A percentile compares a stretch with the other conserved stretches of the same genome.
Evolutionary conservation across 1,284 basidiomycete species (phyloP).

Genomic region (Cutaneotrichosporon arboriforme): DNA sequence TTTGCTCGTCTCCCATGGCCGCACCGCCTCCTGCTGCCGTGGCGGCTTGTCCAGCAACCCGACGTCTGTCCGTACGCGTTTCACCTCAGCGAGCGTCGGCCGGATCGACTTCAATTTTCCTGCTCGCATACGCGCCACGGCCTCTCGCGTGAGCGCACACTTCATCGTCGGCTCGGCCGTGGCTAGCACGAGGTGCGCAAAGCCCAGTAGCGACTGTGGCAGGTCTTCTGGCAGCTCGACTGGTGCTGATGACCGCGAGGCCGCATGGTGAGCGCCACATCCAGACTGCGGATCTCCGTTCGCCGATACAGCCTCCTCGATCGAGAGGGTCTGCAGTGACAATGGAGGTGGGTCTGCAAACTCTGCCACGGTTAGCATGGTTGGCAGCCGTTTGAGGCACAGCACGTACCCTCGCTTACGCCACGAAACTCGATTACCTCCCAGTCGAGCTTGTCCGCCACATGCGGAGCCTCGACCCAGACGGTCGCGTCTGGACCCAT

Average conservation of each 20-base stretch:
- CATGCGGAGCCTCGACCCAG: conserved; percentile 61
- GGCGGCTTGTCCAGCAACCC: conserved; percentile 61
- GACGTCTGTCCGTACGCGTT: conserved; percentile 23
- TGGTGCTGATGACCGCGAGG: conserved; percentile 1
- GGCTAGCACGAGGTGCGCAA: conserved; percentile 45
- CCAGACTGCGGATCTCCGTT: conserved; percentile 1
- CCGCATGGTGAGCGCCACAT: conserved; percentile 9
- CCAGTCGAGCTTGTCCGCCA: conserved; percentile 52
- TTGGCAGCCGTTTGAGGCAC: no score
- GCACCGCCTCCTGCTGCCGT: conserved; percentile 61
- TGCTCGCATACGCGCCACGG: conserved; percentile 31
- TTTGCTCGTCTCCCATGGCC: conserved; percentile 52
- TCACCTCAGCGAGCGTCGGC: conserved; percentile 31
- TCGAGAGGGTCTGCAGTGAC: conserved; percentile 17
- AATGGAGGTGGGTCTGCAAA: conserved; percentile 64
- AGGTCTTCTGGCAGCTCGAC: conserved; percentile 21
- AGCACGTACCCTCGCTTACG: conserved; percentile 68
- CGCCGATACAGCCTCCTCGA: conserved; percentile 12
- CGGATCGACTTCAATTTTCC: conserved; percentile 36
- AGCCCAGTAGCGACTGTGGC: conserved; percentile 42
- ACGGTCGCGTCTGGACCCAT: conserved; percentile 53
- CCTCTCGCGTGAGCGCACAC: conserved; percentile 43
- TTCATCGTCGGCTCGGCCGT: conserved; percentile 45
- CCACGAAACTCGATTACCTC: conserved; percentile 67
- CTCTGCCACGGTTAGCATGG: conserved; percentile 48